phyloP scores from a whole-genome alignment of 768 basidiomycete genomes.

The Xerocomellus dryophilus region DNA sequence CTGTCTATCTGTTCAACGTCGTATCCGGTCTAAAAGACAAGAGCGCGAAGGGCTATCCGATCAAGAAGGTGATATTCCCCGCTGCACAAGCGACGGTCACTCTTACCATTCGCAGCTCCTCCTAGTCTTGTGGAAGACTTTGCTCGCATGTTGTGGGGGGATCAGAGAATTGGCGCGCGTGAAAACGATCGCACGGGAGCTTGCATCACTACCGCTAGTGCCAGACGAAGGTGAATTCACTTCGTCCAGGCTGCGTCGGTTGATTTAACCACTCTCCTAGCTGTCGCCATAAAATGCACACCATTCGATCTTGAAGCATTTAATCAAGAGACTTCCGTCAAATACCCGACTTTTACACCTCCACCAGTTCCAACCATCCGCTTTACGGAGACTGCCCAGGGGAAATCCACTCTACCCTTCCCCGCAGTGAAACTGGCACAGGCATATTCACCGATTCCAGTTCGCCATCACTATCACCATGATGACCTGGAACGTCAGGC shows the following conservation, averaged over 20 bases:
- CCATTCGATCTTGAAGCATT: constrained; percentile 90
- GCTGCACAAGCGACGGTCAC: background rate
- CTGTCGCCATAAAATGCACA: constrained; percentile 77
- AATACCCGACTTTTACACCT: constrained; percentile 91
- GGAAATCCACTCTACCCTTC: constrained; percentile 34
- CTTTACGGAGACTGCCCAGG: constrained; percentile 19
- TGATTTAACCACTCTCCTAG: constrained; percentile 30
- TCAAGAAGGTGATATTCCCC: constrained; percentile 74
- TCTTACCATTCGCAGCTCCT: constrained; percentile 58
- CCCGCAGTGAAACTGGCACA: constrained; percentile 73
- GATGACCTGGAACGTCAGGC: constrained; percentile 61
- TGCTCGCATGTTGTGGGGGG: constrained; percentile 91
- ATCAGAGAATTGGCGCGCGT: constrained; percentile 80
- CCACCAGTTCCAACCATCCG: constrained; percentile 44
- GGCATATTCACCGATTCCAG: constrained; percentile 88
- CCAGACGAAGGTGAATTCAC: constrained; percentile 45
- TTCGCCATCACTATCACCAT: constrained; percentile 93
- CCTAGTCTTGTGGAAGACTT: constrained; percentile 90
- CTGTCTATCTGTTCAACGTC: constrained; percentile 86
- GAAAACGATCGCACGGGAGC: constrained; percentile 81
- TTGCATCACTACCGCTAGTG: constrained; percentile 65
- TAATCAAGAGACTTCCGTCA: constrained; percentile 85
- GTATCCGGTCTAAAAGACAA: constrained; percentile 91
- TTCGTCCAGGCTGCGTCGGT: background rate
- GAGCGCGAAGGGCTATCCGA: constrained; percentile 92